These are phyloP conservation scores for Cryptomeria japonica DNA, from an alignment of 75 land plant genomes.

Conservation along the genomic window DNA sequence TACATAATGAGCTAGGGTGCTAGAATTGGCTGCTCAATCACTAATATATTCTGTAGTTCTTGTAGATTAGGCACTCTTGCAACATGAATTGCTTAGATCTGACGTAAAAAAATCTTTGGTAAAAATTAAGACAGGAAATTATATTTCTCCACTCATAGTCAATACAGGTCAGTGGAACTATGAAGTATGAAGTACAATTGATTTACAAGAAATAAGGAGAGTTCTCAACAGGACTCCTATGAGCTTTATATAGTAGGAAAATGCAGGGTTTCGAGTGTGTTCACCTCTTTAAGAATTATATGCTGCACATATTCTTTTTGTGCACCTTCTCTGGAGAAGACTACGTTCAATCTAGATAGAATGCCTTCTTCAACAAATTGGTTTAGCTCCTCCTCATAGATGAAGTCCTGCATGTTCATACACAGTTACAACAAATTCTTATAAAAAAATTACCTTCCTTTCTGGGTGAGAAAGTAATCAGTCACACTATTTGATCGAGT, in stretches of 20 bases:
- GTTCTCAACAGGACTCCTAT: background rate
- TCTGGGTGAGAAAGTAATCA: background rate
- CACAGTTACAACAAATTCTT: background rate
- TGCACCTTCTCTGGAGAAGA: constrained; percentile 50
- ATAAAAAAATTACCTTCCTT: background rate
- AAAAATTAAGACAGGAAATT: background rate
- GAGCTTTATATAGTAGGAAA: background rate
- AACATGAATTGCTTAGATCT: background rate
- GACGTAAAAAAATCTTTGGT: background rate
- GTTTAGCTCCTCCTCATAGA: constrained; percentile 47
- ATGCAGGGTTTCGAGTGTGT: background rate
- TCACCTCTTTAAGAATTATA: constrained; percentile 41
- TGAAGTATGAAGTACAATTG: background rate
- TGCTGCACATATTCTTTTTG: constrained; percentile 51
- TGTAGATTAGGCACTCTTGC: too few relatives aligned
- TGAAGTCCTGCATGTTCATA: constrained; percentile 37
- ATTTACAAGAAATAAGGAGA: background rate
- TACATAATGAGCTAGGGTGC: background rate
- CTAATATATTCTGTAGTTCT: too few relatives aligned
- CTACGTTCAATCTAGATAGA: constrained; percentile 22
- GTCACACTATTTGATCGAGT: background rate
- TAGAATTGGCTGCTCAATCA: too few relatives aligned
- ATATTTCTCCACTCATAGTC: too few relatives aligned
- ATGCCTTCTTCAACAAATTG: constrained; percentile 26
- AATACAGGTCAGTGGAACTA: too few relatives aligned